A percentile compares a stretch with the other conserved stretches of the same genome.
Evolutionary conservation across 1,139 yeast species (phyloP).

Genomic region (Magnusiomyces ingens): DNA sequence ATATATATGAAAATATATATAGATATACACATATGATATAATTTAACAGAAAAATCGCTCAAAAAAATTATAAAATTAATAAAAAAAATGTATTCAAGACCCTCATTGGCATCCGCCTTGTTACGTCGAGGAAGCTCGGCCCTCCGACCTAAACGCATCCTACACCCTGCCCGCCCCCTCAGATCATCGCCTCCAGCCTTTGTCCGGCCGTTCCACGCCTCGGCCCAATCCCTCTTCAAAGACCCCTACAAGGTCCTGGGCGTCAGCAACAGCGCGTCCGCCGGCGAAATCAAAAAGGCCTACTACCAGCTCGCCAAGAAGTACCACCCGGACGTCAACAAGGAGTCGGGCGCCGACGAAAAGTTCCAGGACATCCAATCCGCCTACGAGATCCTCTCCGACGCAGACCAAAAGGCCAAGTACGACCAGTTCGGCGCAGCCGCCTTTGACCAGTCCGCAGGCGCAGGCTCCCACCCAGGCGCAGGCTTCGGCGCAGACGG

Average conservation of each 20-base stretch:
- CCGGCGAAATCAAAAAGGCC: slow-evolving; percentile 87
- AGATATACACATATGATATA: too few relatives aligned
- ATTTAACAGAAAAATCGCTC: too few relatives aligned
- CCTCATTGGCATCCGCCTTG: too few relatives aligned
- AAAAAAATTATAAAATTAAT: too few relatives aligned
- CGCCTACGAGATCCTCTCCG: slow-evolving; percentile 86
- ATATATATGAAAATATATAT: too few relatives aligned
- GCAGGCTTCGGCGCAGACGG: slow-evolving; percentile 32
- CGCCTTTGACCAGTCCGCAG: slow-evolving; percentile 55
- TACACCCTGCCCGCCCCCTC: too few relatives aligned
- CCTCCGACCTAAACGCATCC: too few relatives aligned
- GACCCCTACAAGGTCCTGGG: slow-evolving; percentile 88
- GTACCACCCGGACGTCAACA: slow-evolving; percentile 94
- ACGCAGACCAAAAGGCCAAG: slow-evolving; percentile 79
- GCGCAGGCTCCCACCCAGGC: slow-evolving; percentile 40
- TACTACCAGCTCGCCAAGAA: slow-evolving; percentile 90
- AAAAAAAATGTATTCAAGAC: too few relatives aligned
- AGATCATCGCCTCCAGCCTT: too few relatives aligned
- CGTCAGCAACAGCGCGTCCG: slow-evolving; percentile 60
- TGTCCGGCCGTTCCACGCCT: too few relatives aligned
- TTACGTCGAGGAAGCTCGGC: too few relatives aligned
- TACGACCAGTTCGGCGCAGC: slow-evolving; percentile 88
- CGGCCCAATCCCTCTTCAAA: slow-evolving; percentile 26
- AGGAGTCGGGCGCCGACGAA: slow-evolving; percentile 80
- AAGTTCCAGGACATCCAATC: slow-evolving; percentile 90